A percentile compares a stretch with the other conserved stretches of the same genome.
These are phyloP conservation scores for Phytophthora boehmeriae DNA, from an alignment of 352 stramenopile species.

Conservation along the genomic window DNA sequence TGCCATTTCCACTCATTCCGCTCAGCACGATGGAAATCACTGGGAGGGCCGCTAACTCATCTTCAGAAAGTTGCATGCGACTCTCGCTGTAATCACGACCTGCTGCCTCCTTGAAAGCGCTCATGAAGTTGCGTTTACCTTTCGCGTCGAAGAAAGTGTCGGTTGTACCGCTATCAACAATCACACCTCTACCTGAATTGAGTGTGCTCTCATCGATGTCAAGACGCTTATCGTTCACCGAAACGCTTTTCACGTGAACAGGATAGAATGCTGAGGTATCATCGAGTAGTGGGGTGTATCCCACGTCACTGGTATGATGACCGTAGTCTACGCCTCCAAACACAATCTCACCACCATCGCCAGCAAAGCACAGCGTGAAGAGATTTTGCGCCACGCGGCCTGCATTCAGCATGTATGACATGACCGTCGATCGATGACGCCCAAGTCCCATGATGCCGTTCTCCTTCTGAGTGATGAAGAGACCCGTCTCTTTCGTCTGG, in stretches of 20 bases:
- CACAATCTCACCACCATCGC: slow-evolving; percentile 69
- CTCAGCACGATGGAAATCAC: slow-evolving; percentile 72
- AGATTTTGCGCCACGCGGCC: slow-evolving; percentile 61
- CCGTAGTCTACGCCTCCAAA: slow-evolving; percentile 83
- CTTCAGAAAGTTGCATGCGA: slow-evolving; percentile 46
- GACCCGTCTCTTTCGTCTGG: slow-evolving; percentile 81
- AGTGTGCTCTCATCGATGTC: slow-evolving; percentile 41
- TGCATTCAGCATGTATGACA: slow-evolving; percentile 71
- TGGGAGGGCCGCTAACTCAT: slow-evolving; percentile 53
- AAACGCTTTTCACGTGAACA: slow-evolving; percentile 83
- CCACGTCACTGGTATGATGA: slow-evolving; percentile 63
- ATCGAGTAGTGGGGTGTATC: slow-evolving; percentile 66
- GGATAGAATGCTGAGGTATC: slow-evolving; percentile 71
- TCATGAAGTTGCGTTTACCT: slow-evolving; percentile 57
- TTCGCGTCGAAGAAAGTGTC: slow-evolving; percentile 79
- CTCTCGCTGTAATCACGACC: slow-evolving; percentile 66
- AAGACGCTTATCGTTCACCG: slow-evolving; percentile 60
- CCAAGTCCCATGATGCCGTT: slow-evolving; percentile 92
- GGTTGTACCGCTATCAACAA: slow-evolving; percentile 88
- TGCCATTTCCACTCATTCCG: slow-evolving; percentile 47
- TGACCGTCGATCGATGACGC: slow-evolving; percentile 62
- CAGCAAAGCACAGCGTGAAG: slow-evolving; percentile 86
- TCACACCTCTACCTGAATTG: slow-evolving; percentile 80
- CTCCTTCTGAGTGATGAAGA: slow-evolving; percentile 88
- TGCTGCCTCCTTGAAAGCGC: slow-evolving; percentile 49